Evolutionary conservation across 768 basidiomycete species (phyloP).

Genomic region (Coprinellus micaceus): DNA sequence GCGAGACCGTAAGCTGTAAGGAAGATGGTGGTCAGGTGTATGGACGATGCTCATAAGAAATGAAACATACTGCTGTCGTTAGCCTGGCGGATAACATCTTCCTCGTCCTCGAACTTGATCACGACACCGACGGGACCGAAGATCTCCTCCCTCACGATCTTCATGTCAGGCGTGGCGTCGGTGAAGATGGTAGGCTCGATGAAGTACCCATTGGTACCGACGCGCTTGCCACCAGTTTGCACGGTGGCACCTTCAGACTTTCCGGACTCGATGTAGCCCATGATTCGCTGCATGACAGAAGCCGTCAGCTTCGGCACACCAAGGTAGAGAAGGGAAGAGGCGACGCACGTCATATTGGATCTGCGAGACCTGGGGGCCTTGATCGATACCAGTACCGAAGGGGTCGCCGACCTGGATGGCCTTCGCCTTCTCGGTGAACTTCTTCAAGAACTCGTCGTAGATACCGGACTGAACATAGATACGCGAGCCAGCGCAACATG

Average conservation of each 20-base stretch:
- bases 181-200: conserved; percentile 76
- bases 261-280: conserved; percentile 43
- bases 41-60: conserved; percentile 35
- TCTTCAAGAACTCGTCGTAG: conserved; percentile 75
- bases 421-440: conserved; percentile 53
- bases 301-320: neutral
- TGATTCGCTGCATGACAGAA: conserved; percentile 5
- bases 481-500: conserved; percentile 83
- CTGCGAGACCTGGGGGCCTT: conserved; percentile 79
- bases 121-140: conserved; percentile 39
- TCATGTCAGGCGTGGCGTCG: conserved; percentile 63
- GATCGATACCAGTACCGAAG: conserved; percentile 53
- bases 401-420: conserved; percentile 66
- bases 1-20: conserved; percentile 77
- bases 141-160: conserved; percentile 56
- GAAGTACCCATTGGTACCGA: conserved; percentile 47
- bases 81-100: conserved; percentile 15
- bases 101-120: conserved; percentile 69
- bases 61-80: neutral
- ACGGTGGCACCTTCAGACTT: conserved; percentile 15
- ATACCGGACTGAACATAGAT: conserved; percentile 80
- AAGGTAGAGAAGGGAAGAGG: neutral
- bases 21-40: conserved; percentile 49
- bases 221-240: conserved; percentile 10
- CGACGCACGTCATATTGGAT: conserved; percentile 43